These are phyloP conservation scores for Marchantia paleacea DNA, from an alignment of 225 moss, liverwort and hornwort species.

Conservation along the genomic window DNA sequence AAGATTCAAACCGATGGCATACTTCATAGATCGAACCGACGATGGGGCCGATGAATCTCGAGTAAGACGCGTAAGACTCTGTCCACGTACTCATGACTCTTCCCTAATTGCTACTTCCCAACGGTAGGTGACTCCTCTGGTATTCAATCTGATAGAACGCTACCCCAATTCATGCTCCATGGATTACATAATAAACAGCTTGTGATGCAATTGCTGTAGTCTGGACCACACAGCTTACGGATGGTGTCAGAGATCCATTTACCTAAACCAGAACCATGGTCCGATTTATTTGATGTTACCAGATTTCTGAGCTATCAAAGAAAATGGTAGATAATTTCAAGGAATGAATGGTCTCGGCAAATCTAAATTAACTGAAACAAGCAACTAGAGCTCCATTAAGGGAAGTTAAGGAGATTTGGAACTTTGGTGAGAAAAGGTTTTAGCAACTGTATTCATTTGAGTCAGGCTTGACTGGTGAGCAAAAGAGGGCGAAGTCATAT, in stretches of 20 bases:
- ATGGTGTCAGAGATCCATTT: background rate
- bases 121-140: no score
- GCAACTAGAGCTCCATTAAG: no score
- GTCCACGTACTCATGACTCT: background rate
- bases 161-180: background rate
- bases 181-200: background rate
- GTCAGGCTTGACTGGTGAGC: background rate
- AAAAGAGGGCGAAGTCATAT: background rate
- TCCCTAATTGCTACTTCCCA: background rate
- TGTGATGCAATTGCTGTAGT: background rate
- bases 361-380: no score
- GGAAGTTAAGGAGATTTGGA: background rate
- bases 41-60: background rate
- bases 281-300: no score
- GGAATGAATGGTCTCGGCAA: no score
- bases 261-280: background rate
- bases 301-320: no score
- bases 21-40: conserved; percentile 7
- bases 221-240: background rate
- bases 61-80: background rate
- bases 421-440: no score
- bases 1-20: background rate
- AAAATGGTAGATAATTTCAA: no score
- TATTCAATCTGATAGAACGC: background rate
- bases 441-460: background rate